phyloP scores from a whole-genome alignment of 2,329 filamentous ascomycete genomes.

The Trichophyton schoenleinii region DNA sequence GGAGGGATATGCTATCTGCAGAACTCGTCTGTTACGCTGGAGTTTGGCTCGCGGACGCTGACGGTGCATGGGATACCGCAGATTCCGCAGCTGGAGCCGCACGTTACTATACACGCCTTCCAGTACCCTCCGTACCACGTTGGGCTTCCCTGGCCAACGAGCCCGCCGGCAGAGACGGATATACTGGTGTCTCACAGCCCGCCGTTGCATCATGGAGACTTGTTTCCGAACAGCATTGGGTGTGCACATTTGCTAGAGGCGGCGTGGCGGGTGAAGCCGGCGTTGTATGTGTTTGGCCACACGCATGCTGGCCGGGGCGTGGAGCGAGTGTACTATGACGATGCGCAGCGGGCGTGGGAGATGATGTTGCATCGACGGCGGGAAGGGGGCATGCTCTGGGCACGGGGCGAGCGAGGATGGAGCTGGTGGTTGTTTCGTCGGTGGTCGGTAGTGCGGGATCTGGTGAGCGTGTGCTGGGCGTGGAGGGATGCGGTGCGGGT shows the following conservation, averaged over 20 bases:
- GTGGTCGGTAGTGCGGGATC: slow-evolving; percentile 3
- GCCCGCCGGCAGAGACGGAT: slow-evolving; percentile 59
- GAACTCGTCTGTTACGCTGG: slow-evolving; percentile 51
- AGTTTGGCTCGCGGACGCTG: slow-evolving; percentile 45
- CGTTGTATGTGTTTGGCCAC: slow-evolving; percentile 74
- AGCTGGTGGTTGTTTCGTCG: slow-evolving; percentile 10
- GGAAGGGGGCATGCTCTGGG: slow-evolving; percentile 17
- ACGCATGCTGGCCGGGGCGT: slow-evolving; percentile 63
- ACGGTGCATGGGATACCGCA: slow-evolving; percentile 71
- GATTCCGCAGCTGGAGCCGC: slow-evolving; percentile 54
- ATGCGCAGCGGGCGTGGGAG: slow-evolving; percentile 59
- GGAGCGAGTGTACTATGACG: slow-evolving; percentile 62
- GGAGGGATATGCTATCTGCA: slow-evolving; percentile 63
- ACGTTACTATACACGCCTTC: slow-evolving; percentile 61
- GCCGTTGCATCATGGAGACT: slow-evolving; percentile 56
- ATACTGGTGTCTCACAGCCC: slow-evolving; percentile 73
- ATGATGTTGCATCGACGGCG: slow-evolving; percentile 39
- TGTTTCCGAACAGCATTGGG: slow-evolving; percentile 48
- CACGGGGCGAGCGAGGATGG: slow-evolving; percentile 7
- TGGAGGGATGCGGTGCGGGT: slow-evolving; percentile 41
- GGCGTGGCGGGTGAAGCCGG: slow-evolving; percentile 60
- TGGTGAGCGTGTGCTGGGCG: slow-evolving; percentile 15
- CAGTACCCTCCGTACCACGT: slow-evolving; percentile 50
- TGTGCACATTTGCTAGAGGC: slow-evolving; percentile 60
- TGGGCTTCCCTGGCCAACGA: slow-evolving; percentile 58